phyloP scores from a whole-genome alignment of 1,139 yeast species.

The Kodamaea arcana region DNA sequence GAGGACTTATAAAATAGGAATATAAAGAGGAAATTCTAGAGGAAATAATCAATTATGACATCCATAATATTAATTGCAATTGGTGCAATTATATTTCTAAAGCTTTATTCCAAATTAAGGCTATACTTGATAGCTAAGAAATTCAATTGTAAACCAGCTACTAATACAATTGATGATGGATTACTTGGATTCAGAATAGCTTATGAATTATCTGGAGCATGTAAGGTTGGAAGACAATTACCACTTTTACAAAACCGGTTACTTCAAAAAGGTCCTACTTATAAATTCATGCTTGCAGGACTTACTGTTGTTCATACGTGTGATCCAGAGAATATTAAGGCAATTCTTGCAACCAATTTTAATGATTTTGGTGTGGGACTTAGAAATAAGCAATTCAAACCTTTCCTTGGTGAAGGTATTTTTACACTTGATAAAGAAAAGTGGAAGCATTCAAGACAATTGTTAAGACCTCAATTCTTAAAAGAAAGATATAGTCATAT shows the following conservation, averaged over 20 bases:
- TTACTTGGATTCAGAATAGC: slow-evolving; percentile 12
- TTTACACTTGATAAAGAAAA: slow-evolving; percentile 53
- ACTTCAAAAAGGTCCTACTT: slow-evolving; percentile 9
- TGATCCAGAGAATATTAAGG: slow-evolving; percentile 31
- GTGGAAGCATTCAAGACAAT: slow-evolving; percentile 56
- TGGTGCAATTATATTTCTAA: too few species aligned
- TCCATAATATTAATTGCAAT: too few species aligned
- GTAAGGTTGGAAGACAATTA: slow-evolving; percentile 4
- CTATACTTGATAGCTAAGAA: too few species aligned
- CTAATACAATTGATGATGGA: slow-evolving; percentile 8
- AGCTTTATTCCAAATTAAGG: too few species aligned
- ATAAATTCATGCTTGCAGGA: slow-evolving; percentile 14
- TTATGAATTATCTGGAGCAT: slow-evolving; percentile 2
- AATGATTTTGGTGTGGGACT: slow-evolving; percentile 50
- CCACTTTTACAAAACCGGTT: slow-evolving; percentile 3
- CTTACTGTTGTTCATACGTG: slow-evolving; percentile 13
- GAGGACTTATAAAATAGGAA: too few species aligned
- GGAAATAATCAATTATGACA: too few species aligned
- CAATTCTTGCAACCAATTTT: slow-evolving; percentile 42
- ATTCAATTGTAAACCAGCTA: slow-evolving; percentile 10
- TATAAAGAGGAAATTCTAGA: too few species aligned
- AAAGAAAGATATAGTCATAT: slow-evolving; percentile 54
- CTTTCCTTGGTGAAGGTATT: slow-evolving; percentile 54
- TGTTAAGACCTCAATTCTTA: slow-evolving; percentile 58
- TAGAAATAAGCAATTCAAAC: slow-evolving; percentile 40